phyloP scores from a whole-genome alignment of 2,329 filamentous ascomycete species.

The Sporothrix phasma region DNA sequence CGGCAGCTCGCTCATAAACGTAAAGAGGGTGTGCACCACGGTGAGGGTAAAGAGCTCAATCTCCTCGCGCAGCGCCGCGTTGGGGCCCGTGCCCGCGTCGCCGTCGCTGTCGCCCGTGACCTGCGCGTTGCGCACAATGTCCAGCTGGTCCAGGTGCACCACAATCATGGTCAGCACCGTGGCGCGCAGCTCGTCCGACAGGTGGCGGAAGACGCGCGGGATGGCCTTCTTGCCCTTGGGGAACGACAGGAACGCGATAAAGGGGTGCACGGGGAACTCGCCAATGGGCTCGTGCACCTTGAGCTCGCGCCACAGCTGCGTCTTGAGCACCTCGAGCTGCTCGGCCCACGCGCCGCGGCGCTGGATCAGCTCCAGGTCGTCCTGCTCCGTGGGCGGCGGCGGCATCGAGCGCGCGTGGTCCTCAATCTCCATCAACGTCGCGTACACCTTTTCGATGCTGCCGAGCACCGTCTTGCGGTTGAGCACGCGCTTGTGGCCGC shows the following conservation, averaged over 20 bases:
- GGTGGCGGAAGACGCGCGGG: constrained; percentile 86
- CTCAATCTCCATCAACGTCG: constrained; percentile 83
- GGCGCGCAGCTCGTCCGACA: constrained; percentile 83
- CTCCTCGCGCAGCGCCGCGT: constrained; percentile 73
- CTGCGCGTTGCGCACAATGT: constrained; percentile 76
- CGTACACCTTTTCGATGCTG: constrained; percentile 84
- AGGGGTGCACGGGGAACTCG: constrained; percentile 70
- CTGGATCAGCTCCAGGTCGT: constrained; percentile 59
- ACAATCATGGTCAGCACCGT: constrained; percentile 95
- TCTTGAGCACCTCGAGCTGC: constrained; percentile 59
- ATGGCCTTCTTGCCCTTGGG: constrained; percentile 95
- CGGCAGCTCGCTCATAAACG: constrained; percentile 81
- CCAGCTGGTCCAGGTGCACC: constrained; percentile 82
- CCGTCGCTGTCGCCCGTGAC: constrained; percentile 46
- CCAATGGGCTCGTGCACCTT: constrained; percentile 91
- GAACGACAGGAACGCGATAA: constrained; percentile 91
- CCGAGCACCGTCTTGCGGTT: constrained; percentile 75
- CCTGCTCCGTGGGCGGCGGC: constrained; percentile 47
- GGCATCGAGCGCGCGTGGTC: constrained; percentile 80
- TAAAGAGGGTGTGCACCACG: constrained; percentile 83
- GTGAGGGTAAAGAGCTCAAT: constrained; percentile 82
- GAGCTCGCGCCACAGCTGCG: constrained; percentile 72
- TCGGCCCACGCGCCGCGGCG: constrained; percentile 72
- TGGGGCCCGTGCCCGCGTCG: constrained; percentile 39
- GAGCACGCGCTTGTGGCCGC: constrained; percentile 36